Percentiles rank a stretch among this genome's conserved stretches.
These are phyloP conservation scores for Desmodesmus armatus DNA, from an alignment of 139 green algal species.

Conservation along the genomic window DNA sequence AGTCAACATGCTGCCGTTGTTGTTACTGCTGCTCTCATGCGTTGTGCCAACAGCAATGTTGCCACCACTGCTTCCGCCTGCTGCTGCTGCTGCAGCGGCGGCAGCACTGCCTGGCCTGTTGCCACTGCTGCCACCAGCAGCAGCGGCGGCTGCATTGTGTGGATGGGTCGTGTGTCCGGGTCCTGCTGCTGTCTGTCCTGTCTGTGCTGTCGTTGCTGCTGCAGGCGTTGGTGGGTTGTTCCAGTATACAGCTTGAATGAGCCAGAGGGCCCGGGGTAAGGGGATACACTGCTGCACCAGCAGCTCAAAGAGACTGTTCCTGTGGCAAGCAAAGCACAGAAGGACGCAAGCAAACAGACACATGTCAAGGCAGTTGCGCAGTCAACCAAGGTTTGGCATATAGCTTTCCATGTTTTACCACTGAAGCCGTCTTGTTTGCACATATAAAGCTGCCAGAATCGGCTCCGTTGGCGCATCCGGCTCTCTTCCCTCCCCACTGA, in stretches of 20 bases:
- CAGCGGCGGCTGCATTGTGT: background rate
- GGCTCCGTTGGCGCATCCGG: no score
- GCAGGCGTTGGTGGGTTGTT: conserved; percentile 19
- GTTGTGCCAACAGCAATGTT: background rate
- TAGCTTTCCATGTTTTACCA: background rate
- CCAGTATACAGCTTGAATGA: conserved; percentile 46
- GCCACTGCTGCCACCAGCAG: conserved; percentile 7
- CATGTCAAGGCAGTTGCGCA: background rate
- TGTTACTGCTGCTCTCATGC: no score
- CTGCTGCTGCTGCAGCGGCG: background rate
- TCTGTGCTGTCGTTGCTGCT: conserved; percentile 20
- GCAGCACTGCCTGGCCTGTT: background rate
- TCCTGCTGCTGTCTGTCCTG: background rate
- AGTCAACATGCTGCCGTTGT: no score
- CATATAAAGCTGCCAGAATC: no score
- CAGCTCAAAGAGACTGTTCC: conserved; percentile 40
- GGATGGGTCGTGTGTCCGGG: background rate
- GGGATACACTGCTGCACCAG: conserved; percentile 43
- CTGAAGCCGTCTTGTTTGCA: no score
- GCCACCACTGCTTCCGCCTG: background rate
- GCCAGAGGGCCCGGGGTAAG: conserved; percentile 52
- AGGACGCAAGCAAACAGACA: background rate
- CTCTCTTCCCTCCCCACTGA: no score
- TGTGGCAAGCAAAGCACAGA: no score
- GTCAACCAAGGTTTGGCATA: background rate